phyloP scores from a whole-genome alignment of 768 basidiomycete species.

The Chalciporus sphaerocephalus region DNA sequence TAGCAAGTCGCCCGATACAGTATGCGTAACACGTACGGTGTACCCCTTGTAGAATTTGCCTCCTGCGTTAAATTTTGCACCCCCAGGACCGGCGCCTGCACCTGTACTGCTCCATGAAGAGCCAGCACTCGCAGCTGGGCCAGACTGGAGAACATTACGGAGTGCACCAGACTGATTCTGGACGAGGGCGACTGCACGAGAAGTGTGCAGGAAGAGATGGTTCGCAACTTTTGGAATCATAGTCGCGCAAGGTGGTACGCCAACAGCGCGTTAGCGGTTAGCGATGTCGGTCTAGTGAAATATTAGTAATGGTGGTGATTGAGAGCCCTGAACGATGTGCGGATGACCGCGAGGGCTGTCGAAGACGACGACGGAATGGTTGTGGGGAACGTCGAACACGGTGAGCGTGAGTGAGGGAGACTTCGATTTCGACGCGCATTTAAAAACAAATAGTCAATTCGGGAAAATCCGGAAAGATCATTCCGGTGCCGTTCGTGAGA shows the following conservation, averaged over 20 bases:
- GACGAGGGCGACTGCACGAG: slow-evolving; percentile 70
- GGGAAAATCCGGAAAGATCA: slow-evolving; percentile 18
- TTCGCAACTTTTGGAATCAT: slow-evolving; percentile 86
- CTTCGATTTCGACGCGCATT: slow-evolving; percentile 1
- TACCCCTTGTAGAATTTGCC: slow-evolving; percentile 68
- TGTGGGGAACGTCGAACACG: not conserved
- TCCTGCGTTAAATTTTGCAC: slow-evolving; percentile 68
- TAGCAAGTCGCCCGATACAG: slow-evolving; percentile 3
- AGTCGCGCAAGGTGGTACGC: slow-evolving; percentile 4
- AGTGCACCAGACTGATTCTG: slow-evolving; percentile 67
- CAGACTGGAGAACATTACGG: slow-evolving; percentile 70
- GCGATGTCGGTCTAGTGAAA: not conserved
- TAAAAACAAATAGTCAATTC: slow-evolving; percentile 16
- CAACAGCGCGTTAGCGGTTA: not conserved
- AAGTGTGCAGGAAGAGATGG: slow-evolving; percentile 70
- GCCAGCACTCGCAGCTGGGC: slow-evolving; percentile 42
- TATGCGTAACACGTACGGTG: slow-evolving; percentile 42
- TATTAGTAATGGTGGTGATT: not conserved
- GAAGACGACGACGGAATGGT: slow-evolving; percentile 1
- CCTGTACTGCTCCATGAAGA: slow-evolving; percentile 54
- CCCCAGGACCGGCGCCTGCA: slow-evolving; percentile 54
- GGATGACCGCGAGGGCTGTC: slow-evolving; percentile 4
- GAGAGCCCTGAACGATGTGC: slow-evolving; percentile 2
- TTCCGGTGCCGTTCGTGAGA: not conserved
- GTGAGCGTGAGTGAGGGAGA: not conserved